Percentiles rank a stretch among this genome's conserved stretches.
phyloP scores from a whole-genome alignment of 768 basidiomycete species.

The Mycena sanguinolenta region DNA sequence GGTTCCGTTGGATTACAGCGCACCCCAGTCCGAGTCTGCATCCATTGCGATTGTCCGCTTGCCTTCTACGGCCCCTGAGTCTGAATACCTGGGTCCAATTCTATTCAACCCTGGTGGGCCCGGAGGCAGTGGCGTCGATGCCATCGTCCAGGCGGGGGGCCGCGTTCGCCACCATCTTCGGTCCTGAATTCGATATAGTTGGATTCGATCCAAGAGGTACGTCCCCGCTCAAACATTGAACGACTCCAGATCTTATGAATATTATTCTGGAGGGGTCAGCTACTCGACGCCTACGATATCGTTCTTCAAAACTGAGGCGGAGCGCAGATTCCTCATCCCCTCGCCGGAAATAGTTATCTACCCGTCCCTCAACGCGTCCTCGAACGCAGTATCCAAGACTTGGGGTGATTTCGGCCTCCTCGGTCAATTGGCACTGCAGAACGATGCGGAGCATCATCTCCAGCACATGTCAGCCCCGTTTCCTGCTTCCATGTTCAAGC shows the following conservation, averaged over 20 bases:
- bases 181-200: conserved; percentile 40
- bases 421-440: neutral
- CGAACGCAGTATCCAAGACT: neutral
- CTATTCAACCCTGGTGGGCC: conserved; percentile 48
- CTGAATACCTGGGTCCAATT: conserved; percentile 46
- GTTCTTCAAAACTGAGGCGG: conserved; percentile 32
- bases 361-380: conserved; percentile 16
- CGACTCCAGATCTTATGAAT: neutral
- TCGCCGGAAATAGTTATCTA: neutral
- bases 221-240: neutral
- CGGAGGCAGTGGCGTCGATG: conserved; percentile 42
- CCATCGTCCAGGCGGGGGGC: conserved; percentile 12
- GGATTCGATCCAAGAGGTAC: conserved; percentile 47
- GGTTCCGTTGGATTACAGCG: conserved; percentile 48
- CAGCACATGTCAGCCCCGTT: conserved; percentile 1
- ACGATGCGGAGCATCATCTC: neutral
- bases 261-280: conserved; percentile 27
- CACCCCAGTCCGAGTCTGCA: conserved; percentile 34
- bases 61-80: conserved; percentile 33
- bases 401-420: neutral
- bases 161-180: conserved; percentile 12
- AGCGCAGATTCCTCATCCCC: conserved; percentile 17
- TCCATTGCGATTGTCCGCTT: conserved; percentile 44
- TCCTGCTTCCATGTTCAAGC: no score
- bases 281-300: conserved; percentile 26